A percentile compares a stretch with the other conserved stretches of the same genome.
Evolutionary conservation across 2,329 filamentous ascomycete species (phyloP).

Genomic region (Hymenoscyphus fructigenus): DNA sequence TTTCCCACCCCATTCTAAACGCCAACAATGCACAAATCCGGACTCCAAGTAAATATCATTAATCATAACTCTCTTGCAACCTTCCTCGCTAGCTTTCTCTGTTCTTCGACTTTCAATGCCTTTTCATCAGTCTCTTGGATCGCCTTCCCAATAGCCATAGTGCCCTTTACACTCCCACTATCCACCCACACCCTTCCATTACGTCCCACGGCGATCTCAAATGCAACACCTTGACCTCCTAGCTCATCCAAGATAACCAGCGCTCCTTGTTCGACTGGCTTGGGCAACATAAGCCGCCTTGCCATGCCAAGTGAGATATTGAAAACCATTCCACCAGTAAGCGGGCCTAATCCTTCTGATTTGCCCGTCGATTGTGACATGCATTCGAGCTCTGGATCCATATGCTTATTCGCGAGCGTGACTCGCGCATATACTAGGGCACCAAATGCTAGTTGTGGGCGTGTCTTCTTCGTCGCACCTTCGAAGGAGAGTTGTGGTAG

Average conservation of each 20-base stretch:
- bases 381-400: conserved; percentile 89
- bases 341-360: conserved; percentile 79
- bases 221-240: conserved; percentile 72
- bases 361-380: conserved; percentile 85
- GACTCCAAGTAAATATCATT: not conserved
- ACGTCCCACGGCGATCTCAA: conserved; percentile 89
- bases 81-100: conserved; percentile 68
- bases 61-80: conserved; percentile 38
- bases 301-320: conserved; percentile 77
- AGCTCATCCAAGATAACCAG: conserved; percentile 78
- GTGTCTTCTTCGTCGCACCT: conserved; percentile 85
- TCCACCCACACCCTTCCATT: conserved; percentile 94
- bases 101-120: conserved; percentile 60
- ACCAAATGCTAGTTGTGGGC: conserved; percentile 72
- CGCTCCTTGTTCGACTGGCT: conserved; percentile 59
- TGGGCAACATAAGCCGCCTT: conserved; percentile 70
- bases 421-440: conserved; percentile 89
- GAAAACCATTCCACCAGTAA: conserved; percentile 85
- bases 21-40: not conserved
- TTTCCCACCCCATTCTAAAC: not conserved
- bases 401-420: conserved; percentile 72
- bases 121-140: conserved; percentile 75
- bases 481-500: conserved; percentile 93
- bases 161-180: conserved; percentile 69
- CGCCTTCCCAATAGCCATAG: conserved; percentile 76